Conservation (phyloP, 202 grass and related monocot species). For the Bolboschoenoplectus hybrid region DNA sequence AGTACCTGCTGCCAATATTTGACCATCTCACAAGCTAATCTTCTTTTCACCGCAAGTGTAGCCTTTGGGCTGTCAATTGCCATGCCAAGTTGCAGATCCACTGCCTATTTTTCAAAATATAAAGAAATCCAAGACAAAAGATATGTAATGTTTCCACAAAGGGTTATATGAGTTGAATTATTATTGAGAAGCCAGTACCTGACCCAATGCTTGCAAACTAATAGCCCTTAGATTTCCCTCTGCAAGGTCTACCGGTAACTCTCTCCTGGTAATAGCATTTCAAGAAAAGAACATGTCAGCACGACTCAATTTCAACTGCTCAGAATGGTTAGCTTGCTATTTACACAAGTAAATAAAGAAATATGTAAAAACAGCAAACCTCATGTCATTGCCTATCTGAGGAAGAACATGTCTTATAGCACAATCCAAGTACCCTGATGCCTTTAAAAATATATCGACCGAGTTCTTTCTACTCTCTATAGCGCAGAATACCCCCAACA, state of each 20-base stretch:
- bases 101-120: conserved; percentile 53
- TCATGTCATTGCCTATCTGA: conserved; percentile 60
- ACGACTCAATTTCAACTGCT: background rate
- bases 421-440: conserved; percentile 92
- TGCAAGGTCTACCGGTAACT: conserved; percentile 84
- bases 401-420: conserved; percentile 78
- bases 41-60: conserved; percentile 92
- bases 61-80: conserved; percentile 97
- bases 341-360: conserved; percentile 32
- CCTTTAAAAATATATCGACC: conserved; percentile 91
- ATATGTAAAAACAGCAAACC: conserved; percentile 45
- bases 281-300: conserved; percentile 18
- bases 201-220: conserved; percentile 84
- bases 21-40: conserved; percentile 96
- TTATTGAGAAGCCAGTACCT: conserved; percentile 53
- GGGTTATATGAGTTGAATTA: conserved; percentile 1
- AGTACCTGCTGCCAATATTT: conserved; percentile 93
- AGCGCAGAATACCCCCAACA: background rate
- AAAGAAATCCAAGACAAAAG: background rate
- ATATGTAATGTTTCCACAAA: background rate
- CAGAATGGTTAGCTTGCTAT: background rate
- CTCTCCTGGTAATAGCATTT: conserved; percentile 59
- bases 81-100: conserved; percentile 94
- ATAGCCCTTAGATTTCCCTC: conserved; percentile 90
- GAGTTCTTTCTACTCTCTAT: conserved; percentile 73